Evolutionary conservation across 257 asterid species (phyloP), one percentile per base, ranked within the genome.

Genomic region (Rhazya stricta): DNA sequence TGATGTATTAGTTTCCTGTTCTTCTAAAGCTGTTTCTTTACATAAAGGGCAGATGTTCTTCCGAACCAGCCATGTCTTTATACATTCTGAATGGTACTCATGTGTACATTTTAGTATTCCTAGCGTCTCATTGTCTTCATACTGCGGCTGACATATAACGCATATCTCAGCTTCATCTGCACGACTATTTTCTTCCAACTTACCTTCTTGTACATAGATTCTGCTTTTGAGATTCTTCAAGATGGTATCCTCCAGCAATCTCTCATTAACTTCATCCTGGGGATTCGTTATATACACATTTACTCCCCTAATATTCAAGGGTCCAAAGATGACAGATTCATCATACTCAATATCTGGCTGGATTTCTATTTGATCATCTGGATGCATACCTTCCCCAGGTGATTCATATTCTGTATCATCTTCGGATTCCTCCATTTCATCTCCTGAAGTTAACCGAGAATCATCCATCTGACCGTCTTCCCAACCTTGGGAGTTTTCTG

Each of bases 71-170:
- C 76, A 72, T 34, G 0, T 36, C 11, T 54, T 56, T 25, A 72
- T 72, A 37, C 76, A 72, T 6, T 12, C 34, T 36, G 21, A 1
- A 23, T 72, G 76, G 67, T 16, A 72, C 41, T 72, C 51, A 72
- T 72, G 76, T 27, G 45, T 45, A 32, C 76, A 72, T 7, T 9
- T 36, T 18, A 72, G 36, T 0, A 9, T 30, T 27, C 32, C 67
- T 2, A 72, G 5, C 10, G 2, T 21, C 36, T 72, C 76, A 3
- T 34, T 9, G 16, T 71, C 62, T 4, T 50, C 63, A 7, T 5
- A 50, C 56, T 71, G 63, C 4, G 4, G 16, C 37, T 71, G 74
- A 15, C 74, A 71, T 12, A 48, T 6, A 1, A 48, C 54, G 5
- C 54, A 48, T 48, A 48, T 46, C 18, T 53, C 74, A 3, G 10